phyloP scores from a whole-genome alignment of 192 early-diverging fungal species.

The Rhizophagus clarus region DNA sequence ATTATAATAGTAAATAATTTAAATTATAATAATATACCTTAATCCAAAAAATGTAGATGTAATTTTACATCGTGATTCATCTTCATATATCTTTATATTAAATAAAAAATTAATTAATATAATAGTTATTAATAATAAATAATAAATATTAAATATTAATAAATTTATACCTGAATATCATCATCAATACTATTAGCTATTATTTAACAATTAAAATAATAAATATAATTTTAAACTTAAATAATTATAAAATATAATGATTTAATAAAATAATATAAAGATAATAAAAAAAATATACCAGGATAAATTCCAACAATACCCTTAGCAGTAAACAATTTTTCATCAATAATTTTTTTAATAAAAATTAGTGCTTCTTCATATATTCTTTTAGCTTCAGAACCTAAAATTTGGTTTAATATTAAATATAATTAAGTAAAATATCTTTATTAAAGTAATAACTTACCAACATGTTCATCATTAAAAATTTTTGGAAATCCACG shows the following conservation, averaged over 20 bases:
- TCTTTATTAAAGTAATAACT: neutral
- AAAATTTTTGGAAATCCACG: constrained; percentile 98
- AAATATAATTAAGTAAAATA: neutral
- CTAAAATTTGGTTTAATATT: neutral
- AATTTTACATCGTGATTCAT: constrained; percentile 69
- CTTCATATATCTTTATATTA: constrained; percentile 59
- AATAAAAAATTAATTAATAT: neutral
- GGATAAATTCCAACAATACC: constrained; percentile 90
- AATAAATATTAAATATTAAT: neutral
- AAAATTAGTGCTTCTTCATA: constrained; percentile 84
- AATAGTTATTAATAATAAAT: too few species aligned
- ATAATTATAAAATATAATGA: neutral
- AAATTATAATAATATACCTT: constrained; percentile 63
- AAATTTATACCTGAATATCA: constrained; percentile 70
- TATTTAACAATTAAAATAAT: neutral
- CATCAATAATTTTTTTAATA: constrained; percentile 77
- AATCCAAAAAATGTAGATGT: constrained; percentile 84
- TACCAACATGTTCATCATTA: constrained; percentile 89
- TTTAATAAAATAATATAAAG: neutral
- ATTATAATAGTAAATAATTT: neutral
- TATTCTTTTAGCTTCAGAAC: constrained; percentile 83
- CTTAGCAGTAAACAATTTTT: constrained; percentile 70
- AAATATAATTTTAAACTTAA: neutral
- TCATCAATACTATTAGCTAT: constrained; percentile 82
- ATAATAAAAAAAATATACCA: neutral